Evolutionary conservation across 2,329 filamentous ascomycete genomes (phyloP), one percentile per base, ranked within the genome.

Genomic region (Elsinoe arachidis): DNA sequence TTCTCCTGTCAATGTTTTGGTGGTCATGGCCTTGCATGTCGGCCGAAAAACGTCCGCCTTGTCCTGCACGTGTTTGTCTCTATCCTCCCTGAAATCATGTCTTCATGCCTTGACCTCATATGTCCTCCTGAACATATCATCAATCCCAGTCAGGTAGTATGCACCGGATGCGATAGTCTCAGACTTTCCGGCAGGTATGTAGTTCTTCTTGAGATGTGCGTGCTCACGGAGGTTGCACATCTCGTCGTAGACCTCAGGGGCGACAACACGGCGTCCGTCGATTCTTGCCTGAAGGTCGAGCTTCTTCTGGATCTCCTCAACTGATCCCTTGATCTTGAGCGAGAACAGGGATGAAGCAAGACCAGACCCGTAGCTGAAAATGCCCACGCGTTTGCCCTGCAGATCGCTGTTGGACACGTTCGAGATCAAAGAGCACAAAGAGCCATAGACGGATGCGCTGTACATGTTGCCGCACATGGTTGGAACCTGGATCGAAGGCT

Each of bases 391-490:
- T 73, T 78, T 78, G 67, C 75, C 76, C 63, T 74, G 70, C n/a
- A 77, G 65, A 17, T 72, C 69, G 53, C 72, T 69, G 62, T 70
- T 73, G 63, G 68, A 66, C 41, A 78, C 65, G 64, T 78, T 78
- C 67, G 70, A 64, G 59, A 79, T 61, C 58, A 79, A 65, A 53
- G 75, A 76, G 65, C 72, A 71, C 59, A 79, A 70, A 62, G 75
- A 76, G 58, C 70, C 73, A 69, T 78, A 79, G 55, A 79, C 76
- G 59, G 74, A 77, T 30, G 74, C 76, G 61, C 73, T 76, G 74
- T 79, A 79, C 77, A 79, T 79, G 74, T 79, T 79, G 57, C 77
- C 77, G 70, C 76, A 79, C 71, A 74, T 73, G 62, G 76, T 79
- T 7, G 77, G 76, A 21, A 78, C 73, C 61, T 76, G 66, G 61